phyloP scores from a whole-genome alignment of 768 basidiomycete species.

The Tulasnella sp. region DNA sequence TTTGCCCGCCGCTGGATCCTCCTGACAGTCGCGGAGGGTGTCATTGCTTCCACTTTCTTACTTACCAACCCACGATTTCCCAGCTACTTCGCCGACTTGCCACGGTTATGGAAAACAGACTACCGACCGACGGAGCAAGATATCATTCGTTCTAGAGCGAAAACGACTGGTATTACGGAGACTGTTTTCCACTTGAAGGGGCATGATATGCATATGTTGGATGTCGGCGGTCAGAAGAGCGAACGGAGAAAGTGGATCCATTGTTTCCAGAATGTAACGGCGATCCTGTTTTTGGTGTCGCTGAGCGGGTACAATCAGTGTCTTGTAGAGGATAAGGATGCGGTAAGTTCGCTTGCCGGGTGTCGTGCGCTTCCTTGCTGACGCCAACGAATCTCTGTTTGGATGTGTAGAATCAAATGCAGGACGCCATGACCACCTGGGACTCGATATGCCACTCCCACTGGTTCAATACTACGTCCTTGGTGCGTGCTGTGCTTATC shows the following conservation, averaged over 20 bases:
- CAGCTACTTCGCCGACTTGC: slow-evolving; percentile 65
- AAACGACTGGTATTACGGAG: slow-evolving; percentile 87
- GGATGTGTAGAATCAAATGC: slow-evolving; percentile 80
- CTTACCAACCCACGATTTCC: neutral
- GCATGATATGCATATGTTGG: slow-evolving; percentile 86
- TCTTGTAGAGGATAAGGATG: slow-evolving; percentile 85
- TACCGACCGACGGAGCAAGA: slow-evolving; percentile 71
- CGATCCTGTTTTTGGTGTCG: slow-evolving; percentile 85
- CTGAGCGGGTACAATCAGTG: slow-evolving; percentile 92
- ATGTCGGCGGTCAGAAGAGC: slow-evolving; percentile 82
- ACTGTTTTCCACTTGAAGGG: slow-evolving; percentile 72
- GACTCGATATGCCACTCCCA: slow-evolving; percentile 97
- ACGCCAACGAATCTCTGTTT: neutral
- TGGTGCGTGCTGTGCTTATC: slow-evolving; percentile 45
- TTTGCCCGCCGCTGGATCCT: neutral
- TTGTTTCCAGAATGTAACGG: slow-evolving; percentile 90
- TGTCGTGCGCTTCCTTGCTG: neutral
- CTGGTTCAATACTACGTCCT: slow-evolving; percentile 92
- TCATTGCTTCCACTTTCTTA: neutral
- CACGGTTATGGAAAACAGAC: slow-evolving; percentile 64
- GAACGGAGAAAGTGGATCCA: slow-evolving; percentile 92
- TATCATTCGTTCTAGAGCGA: slow-evolving; percentile 75
- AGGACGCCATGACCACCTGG: slow-evolving; percentile 98
- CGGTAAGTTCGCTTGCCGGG: slow-evolving; percentile 44
- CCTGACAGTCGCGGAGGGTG: neutral